Percentiles rank a stretch among this genome's conserved stretches.
These are phyloP conservation scores for Neoboletus magnificus DNA, from an alignment of 768 basidiomycete genomes.

Conservation along the genomic window DNA sequence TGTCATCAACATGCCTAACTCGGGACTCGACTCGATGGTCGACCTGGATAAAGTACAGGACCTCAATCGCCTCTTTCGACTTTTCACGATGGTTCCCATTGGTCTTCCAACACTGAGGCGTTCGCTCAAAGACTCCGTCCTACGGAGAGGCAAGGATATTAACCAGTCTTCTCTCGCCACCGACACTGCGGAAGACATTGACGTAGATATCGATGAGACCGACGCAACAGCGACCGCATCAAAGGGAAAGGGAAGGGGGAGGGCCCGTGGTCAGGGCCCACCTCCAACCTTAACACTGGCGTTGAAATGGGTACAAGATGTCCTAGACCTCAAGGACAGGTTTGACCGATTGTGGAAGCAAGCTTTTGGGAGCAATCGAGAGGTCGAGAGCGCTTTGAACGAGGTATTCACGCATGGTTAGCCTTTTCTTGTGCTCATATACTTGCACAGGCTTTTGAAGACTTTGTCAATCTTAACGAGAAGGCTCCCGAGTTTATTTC, in stretches of 20 bases:
- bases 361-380: conserved; percentile 70
- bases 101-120: conserved; percentile 65
- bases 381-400: conserved; percentile 76
- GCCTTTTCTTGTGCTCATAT: not conserved
- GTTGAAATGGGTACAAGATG: conserved; percentile 89
- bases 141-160: conserved; percentile 72
- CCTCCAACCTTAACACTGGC: conserved; percentile 54
- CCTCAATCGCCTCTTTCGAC: conserved; percentile 71
- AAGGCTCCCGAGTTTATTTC: conserved; percentile 94
- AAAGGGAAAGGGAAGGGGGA: conserved; percentile 57
- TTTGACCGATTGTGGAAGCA: conserved; percentile 74
- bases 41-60: conserved; percentile 76
- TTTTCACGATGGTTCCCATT: conserved; percentile 63
- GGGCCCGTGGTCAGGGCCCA: conserved; percentile 41
- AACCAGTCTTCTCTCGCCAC: conserved; percentile 57
- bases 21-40: conserved; percentile 86
- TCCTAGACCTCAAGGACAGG: conserved; percentile 87
- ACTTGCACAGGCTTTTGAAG: conserved; percentile 74
- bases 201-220: conserved; percentile 34
- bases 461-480: conserved; percentile 84
- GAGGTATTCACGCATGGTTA: conserved; percentile 53
- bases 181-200: conserved; percentile 36
- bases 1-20: conserved; percentile 75
- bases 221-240: conserved; percentile 32
- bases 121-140: conserved; percentile 68